phyloP scores from a whole-genome alignment of 495 filamentous ascomycete species.

The Aspergillus funiculosus region DNA sequence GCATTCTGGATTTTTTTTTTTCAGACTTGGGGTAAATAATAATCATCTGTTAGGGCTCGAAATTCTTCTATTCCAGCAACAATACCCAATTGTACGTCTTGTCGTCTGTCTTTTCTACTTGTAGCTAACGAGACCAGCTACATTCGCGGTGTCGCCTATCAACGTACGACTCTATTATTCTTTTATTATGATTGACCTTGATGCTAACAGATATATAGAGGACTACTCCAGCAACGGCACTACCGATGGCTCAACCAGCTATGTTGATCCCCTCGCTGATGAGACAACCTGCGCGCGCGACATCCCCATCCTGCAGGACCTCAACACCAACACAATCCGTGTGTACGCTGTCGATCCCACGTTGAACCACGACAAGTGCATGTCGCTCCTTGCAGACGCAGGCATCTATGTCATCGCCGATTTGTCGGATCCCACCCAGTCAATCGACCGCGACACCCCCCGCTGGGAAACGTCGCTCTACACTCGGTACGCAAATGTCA shows the following conservation, averaged over 20 bases:
- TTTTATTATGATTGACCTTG: slow-evolving; percentile 8
- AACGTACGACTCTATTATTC: slow-evolving; percentile 39
- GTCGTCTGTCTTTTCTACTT: no score
- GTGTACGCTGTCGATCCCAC: slow-evolving; percentile 86
- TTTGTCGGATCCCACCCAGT: slow-evolving; percentile 68
- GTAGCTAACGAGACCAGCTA: slow-evolving; percentile 36
- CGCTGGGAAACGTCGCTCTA: slow-evolving; percentile 71
- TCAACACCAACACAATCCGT: slow-evolving; percentile 85
- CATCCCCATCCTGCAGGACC: slow-evolving; percentile 67
- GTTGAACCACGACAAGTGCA: slow-evolving; percentile 73
- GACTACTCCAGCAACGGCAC: slow-evolving; percentile 41
- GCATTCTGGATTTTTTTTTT: neutral
- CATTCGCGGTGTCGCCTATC: slow-evolving; percentile 89
- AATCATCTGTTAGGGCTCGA: slow-evolving; percentile 56
- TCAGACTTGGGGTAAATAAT: slow-evolving; percentile 1
- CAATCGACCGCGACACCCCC: slow-evolving; percentile 78
- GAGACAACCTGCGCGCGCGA: slow-evolving; percentile 66
- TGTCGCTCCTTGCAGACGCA: slow-evolving; percentile 72
- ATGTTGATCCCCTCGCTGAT: slow-evolving; percentile 69
- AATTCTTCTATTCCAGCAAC: slow-evolving; percentile 75
- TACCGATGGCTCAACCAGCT: slow-evolving; percentile 30
- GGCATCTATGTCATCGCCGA: slow-evolving; percentile 95
- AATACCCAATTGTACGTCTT: slow-evolving; percentile 68
- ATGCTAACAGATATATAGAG: slow-evolving; percentile 28
- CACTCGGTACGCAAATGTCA: slow-evolving; percentile 71